Conservation (phyloP, 495 filamentous ascomycete species). For the Tetracladium marchalianum region DNA sequence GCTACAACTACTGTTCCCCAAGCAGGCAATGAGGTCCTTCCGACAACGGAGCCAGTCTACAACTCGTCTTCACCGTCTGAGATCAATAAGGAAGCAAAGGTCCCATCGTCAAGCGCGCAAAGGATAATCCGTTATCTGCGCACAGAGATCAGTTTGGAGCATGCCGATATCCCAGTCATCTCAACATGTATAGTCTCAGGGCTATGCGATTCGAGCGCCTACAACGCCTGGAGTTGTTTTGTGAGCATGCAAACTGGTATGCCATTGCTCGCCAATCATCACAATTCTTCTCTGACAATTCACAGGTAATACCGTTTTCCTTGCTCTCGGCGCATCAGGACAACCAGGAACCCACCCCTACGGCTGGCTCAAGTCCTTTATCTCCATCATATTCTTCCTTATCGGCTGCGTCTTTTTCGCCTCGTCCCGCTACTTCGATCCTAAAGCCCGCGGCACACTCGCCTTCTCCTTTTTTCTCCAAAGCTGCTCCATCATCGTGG, state of each 20-base stretch:
- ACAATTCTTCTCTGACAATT: slow-evolving; percentile 1
- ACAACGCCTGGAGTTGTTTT: slow-evolving; percentile 53
- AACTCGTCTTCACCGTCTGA: background rate
- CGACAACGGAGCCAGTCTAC: slow-evolving; percentile 9
- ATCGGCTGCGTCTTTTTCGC: slow-evolving; percentile 39
- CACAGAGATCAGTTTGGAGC: slow-evolving; percentile 27
- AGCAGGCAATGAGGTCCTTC: slow-evolving; percentile 3
- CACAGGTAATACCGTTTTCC: slow-evolving; percentile 56
- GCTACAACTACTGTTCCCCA: no score
- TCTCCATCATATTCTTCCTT: slow-evolving; percentile 49
- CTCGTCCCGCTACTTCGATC: slow-evolving; percentile 9
- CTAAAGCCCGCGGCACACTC: slow-evolving; percentile 40
- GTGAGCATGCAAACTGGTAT: slow-evolving; percentile 51
- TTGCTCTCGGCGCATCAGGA: slow-evolving; percentile 50
- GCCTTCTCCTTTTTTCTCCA: slow-evolving; percentile 50
- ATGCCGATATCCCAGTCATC: slow-evolving; percentile 45
- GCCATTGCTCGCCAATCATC: background rate
- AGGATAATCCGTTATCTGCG: slow-evolving; percentile 5
- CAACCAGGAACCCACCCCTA: slow-evolving; percentile 40
- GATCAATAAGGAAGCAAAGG: background rate
- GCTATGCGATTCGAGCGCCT: slow-evolving; percentile 50
- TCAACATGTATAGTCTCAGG: slow-evolving; percentile 47
- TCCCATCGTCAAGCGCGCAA: background rate
- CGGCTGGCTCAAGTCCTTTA: slow-evolving; percentile 54
- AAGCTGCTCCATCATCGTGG: slow-evolving; percentile 41